Evolutionary conservation across 2,329 filamentous ascomycete species (phyloP), one percentile per base, ranked within the genome.

Genomic region (Colletotrichum neosansevieriae): DNA sequence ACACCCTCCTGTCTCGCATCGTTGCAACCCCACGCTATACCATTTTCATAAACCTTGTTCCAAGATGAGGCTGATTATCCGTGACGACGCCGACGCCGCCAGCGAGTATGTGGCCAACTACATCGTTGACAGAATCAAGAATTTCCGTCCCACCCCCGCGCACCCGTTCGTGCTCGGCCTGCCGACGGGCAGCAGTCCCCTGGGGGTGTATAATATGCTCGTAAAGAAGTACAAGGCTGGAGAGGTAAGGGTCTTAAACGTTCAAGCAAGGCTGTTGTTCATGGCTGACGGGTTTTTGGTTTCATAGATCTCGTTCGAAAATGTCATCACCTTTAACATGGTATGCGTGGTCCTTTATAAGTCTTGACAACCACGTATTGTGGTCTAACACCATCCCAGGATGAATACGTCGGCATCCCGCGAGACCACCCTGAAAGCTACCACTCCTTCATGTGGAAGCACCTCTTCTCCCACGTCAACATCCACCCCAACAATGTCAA

Each of bases 301-400:
- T 75, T 44, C 75, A 73, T 77, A 93, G 76, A 90, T 97, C 75
- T 95, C 93, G 1, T 97, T 97, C 78, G 90, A 91, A 76, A 88
- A 97, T 91, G 92, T 97, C 75, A 88, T 96, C 76, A 97, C 93
- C 29, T 97, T 97, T 85, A 96, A 96, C 80, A 96, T 96, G 93
- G 90, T 92, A 85, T 67, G 81, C 72, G 45, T 3, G 32, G 10
- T n/a, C 11, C 15, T 17, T 3, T 29, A n/a, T n/a, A n/a, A n/a
- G n/a, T n/a, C 12, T 38, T 53, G 49, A 53, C 29, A 11, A 12
- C 9, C 11, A 29, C 40, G 45, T 29, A 63, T 56, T 21, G 0
- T 24, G 11, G 21, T 73, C 65, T 71, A 58, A 58, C 17, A 61
- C 54, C 51, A 38, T 24, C 17, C 34, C 72, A 92, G 89, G 93